Conservation (phyloP, 805 yeast species). For the Metschnikowia baotianmanensis region DNA sequence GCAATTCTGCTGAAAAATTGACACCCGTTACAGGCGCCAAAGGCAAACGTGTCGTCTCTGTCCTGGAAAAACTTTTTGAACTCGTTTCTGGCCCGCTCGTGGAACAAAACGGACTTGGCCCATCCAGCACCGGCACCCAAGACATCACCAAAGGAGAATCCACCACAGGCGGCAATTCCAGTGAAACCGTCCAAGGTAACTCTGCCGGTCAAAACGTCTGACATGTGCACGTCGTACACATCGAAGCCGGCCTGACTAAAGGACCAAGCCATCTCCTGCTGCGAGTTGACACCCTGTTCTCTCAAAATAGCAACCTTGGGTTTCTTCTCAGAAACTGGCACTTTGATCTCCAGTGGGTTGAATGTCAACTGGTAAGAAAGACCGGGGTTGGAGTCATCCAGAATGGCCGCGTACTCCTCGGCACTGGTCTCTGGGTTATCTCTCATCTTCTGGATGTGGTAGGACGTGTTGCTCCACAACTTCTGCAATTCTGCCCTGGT, state of each 20-base stretch:
- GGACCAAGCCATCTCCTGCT: constrained; percentile 97
- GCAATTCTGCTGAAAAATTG: constrained; percentile 89
- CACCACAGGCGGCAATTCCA: constrained; percentile 98
- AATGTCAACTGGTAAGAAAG: constrained; percentile 75
- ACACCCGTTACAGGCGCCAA: constrained; percentile 99
- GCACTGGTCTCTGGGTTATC: constrained; percentile 91
- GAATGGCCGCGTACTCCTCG: constrained; percentile 74
- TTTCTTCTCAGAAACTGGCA: constrained; percentile 36
- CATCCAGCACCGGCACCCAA: constrained; percentile 98
- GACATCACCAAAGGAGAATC: constrained; percentile 98
- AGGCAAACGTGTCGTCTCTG: constrained; percentile 89
- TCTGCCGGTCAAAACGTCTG: constrained; percentile 76
- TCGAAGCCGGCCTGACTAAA: constrained; percentile 94
- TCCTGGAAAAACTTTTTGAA: constrained; percentile 79
- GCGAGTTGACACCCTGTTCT: constrained; percentile 98
- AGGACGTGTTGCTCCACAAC: constrained; percentile 85
- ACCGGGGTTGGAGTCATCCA: constrained; percentile 89
- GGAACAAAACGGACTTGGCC: constrained; percentile 94
- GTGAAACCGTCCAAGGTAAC: constrained; percentile 75
- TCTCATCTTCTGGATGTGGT: constrained; percentile 84
- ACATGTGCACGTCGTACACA: constrained; percentile 94
- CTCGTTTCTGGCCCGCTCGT: constrained; percentile 70
- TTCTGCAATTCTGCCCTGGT: constrained; percentile 74
- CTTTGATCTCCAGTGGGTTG: constrained; percentile 49
- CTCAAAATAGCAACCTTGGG: constrained; percentile 95